Base-by-base conservation (phyloP, 768 basidiomycete genomes). In the Hydnomerulius pinastri region DNA sequence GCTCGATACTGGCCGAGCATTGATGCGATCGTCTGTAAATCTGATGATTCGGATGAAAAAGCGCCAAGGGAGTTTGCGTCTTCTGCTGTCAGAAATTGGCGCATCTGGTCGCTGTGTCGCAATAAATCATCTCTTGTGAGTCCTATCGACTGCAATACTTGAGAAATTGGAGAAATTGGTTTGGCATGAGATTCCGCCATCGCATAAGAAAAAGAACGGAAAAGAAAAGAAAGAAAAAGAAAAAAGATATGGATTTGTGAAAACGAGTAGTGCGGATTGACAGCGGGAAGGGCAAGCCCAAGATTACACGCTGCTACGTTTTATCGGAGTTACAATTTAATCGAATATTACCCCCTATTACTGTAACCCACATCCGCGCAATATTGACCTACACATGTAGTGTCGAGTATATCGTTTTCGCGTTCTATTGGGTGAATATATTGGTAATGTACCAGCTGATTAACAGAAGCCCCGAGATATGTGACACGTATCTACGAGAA, bases 31-130 rank as follows among this genome's bases (percentile, higher is more conserved):
- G 64, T 56, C 43, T 75, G 46, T 64, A 62, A 55, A 55, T 69
- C 58, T 64, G 71, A 52, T 64, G 53, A 64, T 61, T 60, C 69
- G 50, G 43, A 51, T 60, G 58, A 70, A 70, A 57, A 72, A 54
- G 61, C 74, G 70, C 77, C 77, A 67, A 76, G 68, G 68, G 77
- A 66, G 48, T 66, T 64, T 45, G 71, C 63, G 60, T 73, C 72
- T 61, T 83, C 77, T 25, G 81, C 69, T 28, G 80, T 84, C 57
- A 89, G 76, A 73, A 88, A 90, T 58, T 82, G 82, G 45, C 87
- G 85, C 88, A 91, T 90, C 66, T 89, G 80, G 71, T 85, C 78
- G 60, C 84, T 88, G 63, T 81, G 86, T 63, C 80, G 77, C 58
- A 75, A 65, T 49, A 91, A 73, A 70, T 90, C 89, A 61, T 87